Evolutionary conservation across 495 filamentous ascomycete species (phyloP).

Genomic region (Oidiodendron maius): DNA sequence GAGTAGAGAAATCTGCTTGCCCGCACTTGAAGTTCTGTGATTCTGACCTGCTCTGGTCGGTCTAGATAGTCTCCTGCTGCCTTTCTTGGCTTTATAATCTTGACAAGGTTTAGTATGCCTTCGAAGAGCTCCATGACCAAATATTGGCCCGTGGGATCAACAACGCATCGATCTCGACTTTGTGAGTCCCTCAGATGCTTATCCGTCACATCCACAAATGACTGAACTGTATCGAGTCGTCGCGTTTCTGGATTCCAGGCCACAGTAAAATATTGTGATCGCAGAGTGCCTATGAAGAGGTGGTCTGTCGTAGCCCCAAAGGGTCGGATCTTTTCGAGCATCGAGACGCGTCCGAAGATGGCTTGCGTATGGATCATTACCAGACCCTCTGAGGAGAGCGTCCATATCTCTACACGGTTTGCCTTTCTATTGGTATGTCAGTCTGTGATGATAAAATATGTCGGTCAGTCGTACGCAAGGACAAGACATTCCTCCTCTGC

Average conservation of each 20-base stretch:
- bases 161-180: constrained; percentile 66
- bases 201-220: constrained; percentile 67
- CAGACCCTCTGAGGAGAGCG: constrained; percentile 33
- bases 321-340: constrained; percentile 78
- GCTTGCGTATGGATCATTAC: constrained; percentile 54
- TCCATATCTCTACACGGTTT: constrained; percentile 87
- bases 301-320: constrained; percentile 70
- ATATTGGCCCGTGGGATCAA: constrained; percentile 76
- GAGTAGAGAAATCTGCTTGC: constrained; percentile 77
- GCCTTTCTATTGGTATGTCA: constrained; percentile 56
- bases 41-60: constrained; percentile 63
- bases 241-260: constrained; percentile 66
- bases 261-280: constrained; percentile 82
- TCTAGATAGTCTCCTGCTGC: constrained; percentile 50
- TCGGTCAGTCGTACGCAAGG: constrained; percentile 60
- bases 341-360: constrained; percentile 78
- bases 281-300: constrained; percentile 88
- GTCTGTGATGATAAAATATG: constrained; percentile 8
- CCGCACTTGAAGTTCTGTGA: constrained; percentile 83
- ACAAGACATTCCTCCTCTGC: constrained; percentile 75
- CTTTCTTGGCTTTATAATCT: constrained; percentile 58
- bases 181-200: constrained; percentile 74
- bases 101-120: constrained; percentile 73
- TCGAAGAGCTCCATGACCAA: constrained; percentile 87
- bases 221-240: constrained; percentile 61